Percentiles rank a stretch among this genome's conserved stretches.
phyloP scores from a whole-genome alignment of 164 flowering plant species.

The Annona cherimola region DNA sequence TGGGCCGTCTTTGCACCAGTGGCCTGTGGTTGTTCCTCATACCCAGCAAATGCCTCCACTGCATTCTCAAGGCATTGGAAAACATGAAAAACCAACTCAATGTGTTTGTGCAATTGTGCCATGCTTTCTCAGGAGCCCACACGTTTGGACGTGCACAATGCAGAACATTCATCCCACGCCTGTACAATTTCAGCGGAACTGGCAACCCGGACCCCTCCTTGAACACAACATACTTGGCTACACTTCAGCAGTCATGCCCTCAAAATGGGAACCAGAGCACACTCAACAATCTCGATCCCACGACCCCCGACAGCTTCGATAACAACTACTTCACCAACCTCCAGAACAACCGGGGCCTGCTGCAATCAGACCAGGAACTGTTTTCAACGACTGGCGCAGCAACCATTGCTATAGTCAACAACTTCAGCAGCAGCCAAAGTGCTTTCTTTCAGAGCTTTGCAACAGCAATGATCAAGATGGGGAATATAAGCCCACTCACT shows the following conservation, averaged over 20 bases:
- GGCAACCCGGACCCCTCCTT: slow-evolving; percentile 35
- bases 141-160: slow-evolving; percentile 43
- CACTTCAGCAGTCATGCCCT: slow-evolving; percentile 35
- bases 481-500: slow-evolving; percentile 21
- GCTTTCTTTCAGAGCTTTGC: slow-evolving; percentile 34
- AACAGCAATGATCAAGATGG: slow-evolving; percentile 49
- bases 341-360: slow-evolving; percentile 30
- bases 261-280: slow-evolving; percentile 15
- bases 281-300: slow-evolving; percentile 29
- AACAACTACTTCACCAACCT: slow-evolving; percentile 42
- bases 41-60: too few relatives aligned
- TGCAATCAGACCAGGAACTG: slow-evolving; percentile 39
- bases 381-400: slow-evolving; percentile 27
- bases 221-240: slow-evolving; percentile 21
- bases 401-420: slow-evolving; percentile 25
- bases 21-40: too few relatives aligned
- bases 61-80: too few relatives aligned
- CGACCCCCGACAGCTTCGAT: slow-evolving; percentile 33
- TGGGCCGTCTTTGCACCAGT: too few relatives aligned
- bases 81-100: too few relatives aligned
- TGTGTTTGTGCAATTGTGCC: too few relatives aligned
- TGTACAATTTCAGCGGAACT: slow-evolving; percentile 28
- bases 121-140: slow-evolving; percentile 31
- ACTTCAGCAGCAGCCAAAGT: slow-evolving; percentile 22
- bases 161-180: slow-evolving; percentile 14